Base-by-base conservation (phyloP, 768 basidiomycete genomes). In the Mycena crocata region DNA sequence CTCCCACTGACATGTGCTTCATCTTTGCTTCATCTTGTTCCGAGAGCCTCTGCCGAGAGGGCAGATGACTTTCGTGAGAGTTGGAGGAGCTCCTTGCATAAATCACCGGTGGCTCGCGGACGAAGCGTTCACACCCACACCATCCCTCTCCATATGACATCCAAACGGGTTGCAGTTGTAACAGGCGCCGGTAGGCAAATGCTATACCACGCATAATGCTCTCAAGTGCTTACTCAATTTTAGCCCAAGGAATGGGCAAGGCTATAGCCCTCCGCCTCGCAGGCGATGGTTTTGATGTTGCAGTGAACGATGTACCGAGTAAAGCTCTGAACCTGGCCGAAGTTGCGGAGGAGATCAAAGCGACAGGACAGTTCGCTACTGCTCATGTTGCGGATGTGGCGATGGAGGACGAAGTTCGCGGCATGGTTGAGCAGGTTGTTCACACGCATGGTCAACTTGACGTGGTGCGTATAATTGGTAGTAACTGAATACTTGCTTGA, bases 181-280 rank as follows among this genome's bases (percentile, higher is more conserved):
- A n/a, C n/a, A n/a, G n/a, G n/a, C n/a, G n/a, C n/a, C n/a, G n/a
- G n/a, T n/a, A n/a, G n/a, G n/a, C n/a, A n/a, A n/a, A n/a, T n/a
- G n/a, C n/a, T n/a, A n/a, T n/a, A n/a, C n/a, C n/a, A n/a, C n/a
- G n/a, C n/a, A n/a, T n/a, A n/a, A n/a, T n/a, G n/a, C n/a, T n/a
- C n/a, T n/a, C n/a, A n/a, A n/a, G n/a, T n/a, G n/a, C n/a, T n/a
- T n/a, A n/a, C n/a, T n/a, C n/a, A n/a, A n/a, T n/a, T n/a, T n/a
- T n/a, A 68, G 77, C 73, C 3, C 80, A 78, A 57, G 83, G 84
- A 23, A 82, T 83, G 32, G 82, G 82, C 5, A 75, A 78, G 31
- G 81, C 80, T 54, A 80, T 83, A 48, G 80, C 82, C 13, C 71
- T 78, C 15, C 75, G 80, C 7, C 80, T 85, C 37, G 82, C 84